Percentiles rank a stretch among this genome's conserved stretches.
phyloP scores from a whole-genome alignment of 1,139 yeast species.

The Suhomyces maxii region DNA sequence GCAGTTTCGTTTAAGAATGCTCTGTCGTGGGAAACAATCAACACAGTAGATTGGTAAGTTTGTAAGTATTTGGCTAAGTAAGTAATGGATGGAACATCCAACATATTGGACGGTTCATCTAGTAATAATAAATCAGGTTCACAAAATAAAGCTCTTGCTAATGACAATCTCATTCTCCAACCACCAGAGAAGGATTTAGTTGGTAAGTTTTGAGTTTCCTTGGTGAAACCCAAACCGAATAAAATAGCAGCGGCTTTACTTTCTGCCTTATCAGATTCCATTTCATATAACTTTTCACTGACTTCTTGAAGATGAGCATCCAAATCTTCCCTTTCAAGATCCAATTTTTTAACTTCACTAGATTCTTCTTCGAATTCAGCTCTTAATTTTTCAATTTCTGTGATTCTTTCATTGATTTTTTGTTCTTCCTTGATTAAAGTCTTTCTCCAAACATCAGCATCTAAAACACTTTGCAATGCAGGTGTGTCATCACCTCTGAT shows the following conservation, averaged over 20 bases:
- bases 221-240: constrained; percentile 89
- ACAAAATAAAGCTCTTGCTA: constrained; percentile 96
- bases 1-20: constrained; percentile 97
- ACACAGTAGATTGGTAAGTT: constrained; percentile 85
- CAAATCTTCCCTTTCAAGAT: constrained; percentile 85
- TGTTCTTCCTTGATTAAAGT: constrained; percentile 75
- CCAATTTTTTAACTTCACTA: constrained; percentile 74
- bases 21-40: constrained; percentile 97
- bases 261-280: constrained; percentile 97
- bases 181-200: constrained; percentile 97
- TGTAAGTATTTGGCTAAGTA: constrained; percentile 87
- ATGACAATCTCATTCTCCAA: constrained; percentile 99
- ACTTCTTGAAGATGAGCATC: constrained; percentile 76
- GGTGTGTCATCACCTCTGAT: constrained; percentile 87
- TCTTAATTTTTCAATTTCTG: constrained; percentile 70
- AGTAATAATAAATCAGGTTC: constrained; percentile 88
- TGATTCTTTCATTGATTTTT: constrained; percentile 70
- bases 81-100: constrained; percentile 98
- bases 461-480: constrained; percentile 90
- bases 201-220: constrained; percentile 76
- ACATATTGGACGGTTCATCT: constrained; percentile 99
- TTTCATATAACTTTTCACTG: constrained; percentile 77
- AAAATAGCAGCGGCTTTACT: constrained; percentile 95
- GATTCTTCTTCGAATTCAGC: constrained; percentile 80
- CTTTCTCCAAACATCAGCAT: constrained; percentile 99